phyloP scores from a whole-genome alignment of 202 grass and related monocot species.

The Bolboschoenoplectus hybrid region DNA sequence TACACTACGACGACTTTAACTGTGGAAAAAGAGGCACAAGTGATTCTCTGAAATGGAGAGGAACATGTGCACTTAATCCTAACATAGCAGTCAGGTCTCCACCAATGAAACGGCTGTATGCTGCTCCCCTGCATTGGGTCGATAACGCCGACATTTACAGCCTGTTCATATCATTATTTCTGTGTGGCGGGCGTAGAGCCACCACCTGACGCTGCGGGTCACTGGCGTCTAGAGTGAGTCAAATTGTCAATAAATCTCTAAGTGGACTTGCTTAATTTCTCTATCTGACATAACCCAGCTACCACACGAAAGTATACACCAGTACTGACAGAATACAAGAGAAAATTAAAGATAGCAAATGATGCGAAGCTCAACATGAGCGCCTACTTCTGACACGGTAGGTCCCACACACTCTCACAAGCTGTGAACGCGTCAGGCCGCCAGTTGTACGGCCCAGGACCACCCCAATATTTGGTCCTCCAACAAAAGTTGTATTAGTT shows the following conservation, averaged over 20 bases:
- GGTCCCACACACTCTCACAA: not conserved
- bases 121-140: constrained; percentile 21
- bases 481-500: constrained; percentile 23
- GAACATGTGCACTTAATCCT: not conserved
- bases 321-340: not conserved
- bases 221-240: too few relatives aligned
- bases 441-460: constrained; percentile 46
- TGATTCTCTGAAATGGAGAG: not conserved
- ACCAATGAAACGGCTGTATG: constrained; percentile 12
- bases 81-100: constrained; percentile 19
- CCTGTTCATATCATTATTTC: constrained; percentile 9
- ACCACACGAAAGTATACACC: not conserved
- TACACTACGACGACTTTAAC: not conserved
- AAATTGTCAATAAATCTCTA: too few relatives aligned
- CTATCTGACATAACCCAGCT: not conserved
- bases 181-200: not conserved
- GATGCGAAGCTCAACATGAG: not conserved
- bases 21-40: not conserved
- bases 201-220: not conserved
- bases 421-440: constrained; percentile 17
- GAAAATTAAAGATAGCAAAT: constrained; percentile 2
- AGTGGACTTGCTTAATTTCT: not conserved
- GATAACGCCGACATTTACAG: constrained; percentile 35
- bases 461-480: constrained; percentile 20
- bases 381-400: not conserved